Percentiles rank a stretch among this genome's conserved stretches.
These are phyloP conservation scores for Eimeria nieschulzi DNA, from an alignment of 169 alveolate species.

Conservation along the genomic window DNA sequence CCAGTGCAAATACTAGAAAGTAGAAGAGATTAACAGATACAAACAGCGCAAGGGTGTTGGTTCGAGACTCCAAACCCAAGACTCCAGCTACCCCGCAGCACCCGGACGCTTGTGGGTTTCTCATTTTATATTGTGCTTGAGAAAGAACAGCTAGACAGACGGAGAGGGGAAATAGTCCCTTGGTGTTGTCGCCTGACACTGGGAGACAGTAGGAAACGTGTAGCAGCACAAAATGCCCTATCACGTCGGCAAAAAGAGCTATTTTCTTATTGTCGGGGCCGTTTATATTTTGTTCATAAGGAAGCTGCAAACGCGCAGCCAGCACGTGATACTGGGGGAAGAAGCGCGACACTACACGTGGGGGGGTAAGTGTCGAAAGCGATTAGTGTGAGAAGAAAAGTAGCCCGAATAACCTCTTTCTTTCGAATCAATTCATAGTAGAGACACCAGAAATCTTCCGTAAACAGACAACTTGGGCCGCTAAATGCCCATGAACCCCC, in stretches of 20 bases:
- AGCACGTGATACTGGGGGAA: slow-evolving; percentile 8
- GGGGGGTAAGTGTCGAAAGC: slow-evolving; percentile 18
- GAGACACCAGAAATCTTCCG: neutral
- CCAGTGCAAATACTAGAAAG: slow-evolving; percentile 67
- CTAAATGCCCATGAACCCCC: neutral
- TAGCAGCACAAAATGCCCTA: neutral
- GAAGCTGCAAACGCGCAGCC: slow-evolving; percentile 30
- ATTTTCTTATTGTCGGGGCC: neutral
- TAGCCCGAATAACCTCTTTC: neutral
- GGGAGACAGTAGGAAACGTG: neutral
- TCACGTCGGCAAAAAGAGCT: neutral
- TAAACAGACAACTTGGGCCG: neutral
- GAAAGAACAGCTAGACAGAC: neutral
- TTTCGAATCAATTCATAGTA: neutral
- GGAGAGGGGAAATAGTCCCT: neutral
- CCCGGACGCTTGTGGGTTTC: slow-evolving; percentile 20
- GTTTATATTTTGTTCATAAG: neutral
- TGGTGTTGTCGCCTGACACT: slow-evolving; percentile 30
- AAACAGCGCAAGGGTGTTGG: slow-evolving; percentile 58
- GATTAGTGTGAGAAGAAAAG: neutral
- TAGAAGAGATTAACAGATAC: slow-evolving; percentile 53
- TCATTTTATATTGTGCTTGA: neutral
- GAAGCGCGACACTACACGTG: slow-evolving; percentile 53
- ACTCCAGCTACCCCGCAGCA: slow-evolving; percentile 41
- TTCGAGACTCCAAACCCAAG: slow-evolving; percentile 44